Base-by-base conservation (phyloP, 2,329 filamentous ascomycete genomes). In the Tolypocladium pustulatum region DNA sequence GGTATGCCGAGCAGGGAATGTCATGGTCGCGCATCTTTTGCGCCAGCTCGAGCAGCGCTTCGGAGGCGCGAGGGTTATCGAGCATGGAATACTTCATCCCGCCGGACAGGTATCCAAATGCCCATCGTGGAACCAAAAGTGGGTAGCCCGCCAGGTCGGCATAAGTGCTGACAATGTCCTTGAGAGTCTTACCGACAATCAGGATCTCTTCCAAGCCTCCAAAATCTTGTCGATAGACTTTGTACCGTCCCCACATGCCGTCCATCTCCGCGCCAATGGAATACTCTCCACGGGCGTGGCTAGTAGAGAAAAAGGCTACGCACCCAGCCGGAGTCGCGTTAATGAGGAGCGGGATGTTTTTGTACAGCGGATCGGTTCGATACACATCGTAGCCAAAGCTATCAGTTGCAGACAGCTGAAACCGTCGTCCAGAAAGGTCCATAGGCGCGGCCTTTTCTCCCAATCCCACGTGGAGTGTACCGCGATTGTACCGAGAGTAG, bases 391-490 rank as follows among this genome's bases (percentile, higher is more conserved):
- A n/a, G n/a, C 51, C n/a, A 25, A 36, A 49, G 37, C 49, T 40
- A 20, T 34, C 56, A 5, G 52, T 54, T 27, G 34, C 22, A 2
- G 85, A 84, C 17, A 90, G 75, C 32, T 80, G 78, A 68, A 90
- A 90, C 32, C 81, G 77, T 0, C 87, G 79, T 37, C 84, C 85
- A 0, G 80, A 84, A 1, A 91, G 76, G 65, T 90, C 83, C 85
- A 90, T 89, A 0, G 87, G 87, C 0, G 86, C 87, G 6, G 84
- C 78, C 68, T 90, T 90, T 68, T 90, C 87, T 5, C 87, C 88
- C 0, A 90, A 75, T 0, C 88, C 87, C 22, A 89, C 81, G 64
- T 90, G 85, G 0, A 90, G 76, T 0, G 82, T 85, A 25, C 80
- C 76, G 20, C 79, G 74, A 61, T 86, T 82, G 68, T 87, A 87